Conservation (phyloP, 306 rosid species). For the Senna tora region DNA sequence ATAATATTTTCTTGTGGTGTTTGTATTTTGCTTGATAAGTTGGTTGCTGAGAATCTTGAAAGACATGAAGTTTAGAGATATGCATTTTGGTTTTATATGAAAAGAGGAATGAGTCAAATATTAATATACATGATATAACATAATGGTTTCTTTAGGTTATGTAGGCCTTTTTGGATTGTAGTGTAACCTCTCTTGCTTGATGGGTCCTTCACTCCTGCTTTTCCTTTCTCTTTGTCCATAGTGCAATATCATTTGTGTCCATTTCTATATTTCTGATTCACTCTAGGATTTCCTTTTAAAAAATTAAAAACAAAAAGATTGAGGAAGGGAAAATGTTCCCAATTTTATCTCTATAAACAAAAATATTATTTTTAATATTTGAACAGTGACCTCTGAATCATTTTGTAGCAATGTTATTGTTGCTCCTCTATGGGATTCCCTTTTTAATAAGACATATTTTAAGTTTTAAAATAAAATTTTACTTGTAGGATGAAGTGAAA, state of each 20-base stretch:
- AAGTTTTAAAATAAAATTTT: no score
- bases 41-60: conserved; percentile 34
- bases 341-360: no score
- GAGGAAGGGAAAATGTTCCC: no score
- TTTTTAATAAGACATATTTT: no score
- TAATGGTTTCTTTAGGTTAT: conserved; percentile 17
- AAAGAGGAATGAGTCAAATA: conserved; percentile 12
- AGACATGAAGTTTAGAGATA: neutral
- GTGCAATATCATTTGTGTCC: conserved; percentile 28
- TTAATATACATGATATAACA: no score
- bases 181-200: conserved; percentile 10
- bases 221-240: conserved; percentile 4
- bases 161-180: neutral
- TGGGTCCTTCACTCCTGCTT: conserved; percentile 20
- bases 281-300: neutral
- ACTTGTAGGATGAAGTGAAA: no score
- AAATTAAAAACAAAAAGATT: no score
- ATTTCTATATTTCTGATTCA: conserved; percentile 23
- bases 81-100: conserved; percentile 36
- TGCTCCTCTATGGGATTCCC: no score
- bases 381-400: no score
- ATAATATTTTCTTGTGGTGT: neutral
- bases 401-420: no score
- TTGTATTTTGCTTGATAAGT: conserved; percentile 21
- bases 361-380: no score